Base-by-base conservation (phyloP, 768 basidiomycete species). In the Russula virescens region DNA sequence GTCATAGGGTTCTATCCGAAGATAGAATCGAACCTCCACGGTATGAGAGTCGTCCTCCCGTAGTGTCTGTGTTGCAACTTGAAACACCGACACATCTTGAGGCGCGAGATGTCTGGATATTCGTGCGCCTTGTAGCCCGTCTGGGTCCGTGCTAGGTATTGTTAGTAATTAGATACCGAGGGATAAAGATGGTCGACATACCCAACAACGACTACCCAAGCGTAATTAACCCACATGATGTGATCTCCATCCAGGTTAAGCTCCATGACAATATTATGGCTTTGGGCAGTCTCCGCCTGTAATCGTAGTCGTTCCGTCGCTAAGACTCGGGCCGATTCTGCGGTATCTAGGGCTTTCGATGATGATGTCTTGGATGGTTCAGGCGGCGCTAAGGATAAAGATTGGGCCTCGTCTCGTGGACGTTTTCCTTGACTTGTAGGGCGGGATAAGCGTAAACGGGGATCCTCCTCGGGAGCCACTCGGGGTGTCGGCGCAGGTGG, bases 211-310 rank as follows among this genome's bases (percentile, higher is more conserved):
- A 89, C 85, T 69, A 85, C 79, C 92, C 97, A 98, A 0, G 95
- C 94, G 70, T 95, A 91, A 74, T 97, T 98, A 50, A 96, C 82
- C 90, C 94, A 99, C 68, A 94, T 84, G 69, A 98, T 87, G 68
- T 94, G 88, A 71, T 98, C 94, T 10, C 94, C 94, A 71, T 98
- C 94, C 66, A 98, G 78, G 72, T 87, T 88, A 34, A 99, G 82
- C 72, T 99, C 97, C 78, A 98, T 81, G 31, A 99, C 92, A 58
- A 98, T 91, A 69, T 97, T 98, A 73, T 93, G 91, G 71, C 88
- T 92, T 75, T 96, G 93, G 8, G 95, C 94, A 1, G 90, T 91
- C 73, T 98, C 97, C 10, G 94, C 97, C 69, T 96, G 89, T 40
- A 92, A 76, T 45, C 89, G 84, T 34, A 98, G 75, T 38, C 94